These are phyloP conservation scores for Thyridium curvatum DNA, from an alignment of 2,329 filamentous ascomycete genomes.

Conservation along the genomic window DNA sequence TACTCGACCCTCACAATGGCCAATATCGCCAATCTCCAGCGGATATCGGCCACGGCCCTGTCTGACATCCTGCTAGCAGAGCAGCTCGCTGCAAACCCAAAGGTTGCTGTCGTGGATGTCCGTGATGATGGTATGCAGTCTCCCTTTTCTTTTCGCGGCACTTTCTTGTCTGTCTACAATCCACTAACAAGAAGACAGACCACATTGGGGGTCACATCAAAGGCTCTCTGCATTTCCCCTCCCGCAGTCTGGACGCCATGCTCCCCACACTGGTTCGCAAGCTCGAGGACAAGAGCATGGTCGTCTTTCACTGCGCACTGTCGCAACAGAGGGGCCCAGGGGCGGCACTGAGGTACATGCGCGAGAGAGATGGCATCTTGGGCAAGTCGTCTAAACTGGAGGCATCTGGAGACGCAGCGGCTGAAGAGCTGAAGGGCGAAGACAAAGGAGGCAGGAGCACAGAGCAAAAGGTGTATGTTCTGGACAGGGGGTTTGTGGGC, in stretches of 20 bases:
- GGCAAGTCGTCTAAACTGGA: conserved; percentile 4
- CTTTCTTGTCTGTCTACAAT: not conserved
- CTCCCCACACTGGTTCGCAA: conserved; percentile 78
- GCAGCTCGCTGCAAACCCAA: conserved; percentile 29
- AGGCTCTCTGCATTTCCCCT: conserved; percentile 70
- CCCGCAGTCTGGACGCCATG: conserved; percentile 62
- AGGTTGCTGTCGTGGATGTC: conserved; percentile 78
- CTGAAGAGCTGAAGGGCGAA: conserved; percentile 14
- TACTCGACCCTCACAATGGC: conserved; percentile 27
- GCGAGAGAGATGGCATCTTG: conserved; percentile 55
- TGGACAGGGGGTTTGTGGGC: conserved; percentile 77
- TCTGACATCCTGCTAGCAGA: conserved; percentile 55
- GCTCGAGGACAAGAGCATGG: conserved; percentile 69
- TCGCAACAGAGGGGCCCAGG: conserved; percentile 85
- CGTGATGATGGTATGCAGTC: conserved; percentile 64
- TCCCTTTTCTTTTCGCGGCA: not conserved
- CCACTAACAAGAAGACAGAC: conserved; percentile 44
- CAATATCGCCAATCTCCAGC: conserved; percentile 56
- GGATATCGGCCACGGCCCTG: conserved; percentile 64
- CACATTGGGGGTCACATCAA: conserved; percentile 87
- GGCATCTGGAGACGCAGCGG: conserved; percentile 16
- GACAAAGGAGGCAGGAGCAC: conserved; percentile 16
- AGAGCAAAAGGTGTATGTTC: conserved; percentile 69
- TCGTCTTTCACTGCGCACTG: conserved; percentile 91
- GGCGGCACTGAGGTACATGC: conserved; percentile 73